Base-by-base conservation (phyloP, 2,329 filamentous ascomycete genomes). In the Botryotinia globosa region DNA sequence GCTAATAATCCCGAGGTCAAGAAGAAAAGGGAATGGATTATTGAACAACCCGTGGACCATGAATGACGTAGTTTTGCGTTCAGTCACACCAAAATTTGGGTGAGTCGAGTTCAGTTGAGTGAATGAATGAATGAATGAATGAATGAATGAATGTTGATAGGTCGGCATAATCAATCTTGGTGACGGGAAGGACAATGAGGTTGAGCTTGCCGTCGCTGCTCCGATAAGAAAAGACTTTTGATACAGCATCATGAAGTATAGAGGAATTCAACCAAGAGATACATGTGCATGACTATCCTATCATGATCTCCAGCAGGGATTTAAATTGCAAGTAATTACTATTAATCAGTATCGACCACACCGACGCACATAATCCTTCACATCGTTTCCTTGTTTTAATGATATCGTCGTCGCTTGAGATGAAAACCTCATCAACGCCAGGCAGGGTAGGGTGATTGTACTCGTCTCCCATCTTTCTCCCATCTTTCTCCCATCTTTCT, bases 281-380 rank as follows among this genome's bases (percentile, higher is more conserved):
- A 16, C n/a, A 7, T 54, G 48, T 54, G 25, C 6, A 14, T 54
- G 48, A n/a, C n/a, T n/a, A n/a, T n/a, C n/a, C 34, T 22, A 18
- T 29, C 34, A 44, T 69, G 66, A 69, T 69, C 66, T 58, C 51
- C 66, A 69, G 34, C 66, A 69, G 54, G 66, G 66, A 69, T 69
- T 59, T 34, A 69, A 59, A 44, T 29, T 44, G 7, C 45, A 54
- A 16, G 25, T 54, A n/a, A 25, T n/a, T n/a, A n/a, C n/a, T n/a
- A n/a, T n/a, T n/a, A n/a, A n/a, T n/a, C n/a, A n/a, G 29, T 34
- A 65, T 42, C 42, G 20, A 37, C 29, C 32, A 64, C 39, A 20
- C 62, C 48, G 48, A 54, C 48, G 48, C 48, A 54, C 48, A 54
- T 16, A n/a, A 54, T 8, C 48, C 14, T 54, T 54, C 48, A n/a